Evolutionary conservation across 441 rosid species (phyloP).

Genomic region (Gossypium trilobum): DNA sequence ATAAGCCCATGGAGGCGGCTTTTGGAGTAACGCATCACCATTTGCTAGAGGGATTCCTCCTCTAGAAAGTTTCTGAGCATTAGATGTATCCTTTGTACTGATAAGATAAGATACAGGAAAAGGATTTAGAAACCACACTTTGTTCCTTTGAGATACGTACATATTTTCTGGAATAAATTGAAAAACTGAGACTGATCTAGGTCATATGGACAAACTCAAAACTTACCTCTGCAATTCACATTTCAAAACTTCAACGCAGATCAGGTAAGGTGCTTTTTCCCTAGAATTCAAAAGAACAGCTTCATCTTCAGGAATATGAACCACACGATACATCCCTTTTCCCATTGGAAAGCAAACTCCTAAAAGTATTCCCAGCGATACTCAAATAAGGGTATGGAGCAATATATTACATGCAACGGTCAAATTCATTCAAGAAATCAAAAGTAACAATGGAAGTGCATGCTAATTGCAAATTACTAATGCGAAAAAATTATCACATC

Average conservation of each 20-base stretch:
- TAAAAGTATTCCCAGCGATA: slow-evolving; percentile 27
- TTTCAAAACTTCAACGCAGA: slow-evolving; percentile 83
- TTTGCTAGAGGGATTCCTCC: slow-evolving; percentile 98
- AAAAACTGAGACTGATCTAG: background rate
- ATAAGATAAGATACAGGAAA: slow-evolving; percentile 28
- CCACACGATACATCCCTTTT: slow-evolving; percentile 83
- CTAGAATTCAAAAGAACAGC: slow-evolving; percentile 93
- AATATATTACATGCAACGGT: slow-evolving; percentile 1
- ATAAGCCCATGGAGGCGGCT: slow-evolving; percentile 99
- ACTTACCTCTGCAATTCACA: slow-evolving; percentile 67
- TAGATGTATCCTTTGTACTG: slow-evolving; percentile 60
- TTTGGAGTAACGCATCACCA: slow-evolving; percentile 88
- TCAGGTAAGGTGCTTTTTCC: slow-evolving; percentile 96
- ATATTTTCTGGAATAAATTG: background rate
- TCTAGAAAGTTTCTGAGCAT: slow-evolving; percentile 76
- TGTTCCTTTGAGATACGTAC: background rate
- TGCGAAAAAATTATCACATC: background rate
- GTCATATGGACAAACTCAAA: background rate
- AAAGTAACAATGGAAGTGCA: background rate
- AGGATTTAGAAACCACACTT: slow-evolving; percentile 16
- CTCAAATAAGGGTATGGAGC: slow-evolving; percentile 16
- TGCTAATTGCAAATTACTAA: background rate
- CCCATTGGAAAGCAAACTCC: slow-evolving; percentile 99
- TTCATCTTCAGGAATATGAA: slow-evolving; percentile 97
- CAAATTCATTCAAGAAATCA: background rate